phyloP scores from a whole-genome alignment of 1,139 yeast species.

The Hansenula sp. region DNA sequence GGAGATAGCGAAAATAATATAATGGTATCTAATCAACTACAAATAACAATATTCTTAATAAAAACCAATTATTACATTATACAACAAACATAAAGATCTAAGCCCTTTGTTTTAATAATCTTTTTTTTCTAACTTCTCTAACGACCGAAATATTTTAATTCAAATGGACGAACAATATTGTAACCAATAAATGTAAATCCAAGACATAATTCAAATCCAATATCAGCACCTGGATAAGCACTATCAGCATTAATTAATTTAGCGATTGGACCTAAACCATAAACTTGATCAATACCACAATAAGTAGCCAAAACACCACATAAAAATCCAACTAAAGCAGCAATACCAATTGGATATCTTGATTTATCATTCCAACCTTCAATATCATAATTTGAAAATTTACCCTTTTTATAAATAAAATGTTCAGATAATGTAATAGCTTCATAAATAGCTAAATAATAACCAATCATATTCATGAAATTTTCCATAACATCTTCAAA shows the following conservation, averaged over 20 bases:
- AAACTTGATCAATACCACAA: conserved; percentile 79
- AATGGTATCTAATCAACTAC: too few species aligned
- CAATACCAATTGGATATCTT: conserved; percentile 66
- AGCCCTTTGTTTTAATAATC: too few species aligned
- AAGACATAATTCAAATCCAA: conserved; percentile 79
- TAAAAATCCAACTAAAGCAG: conserved; percentile 74
- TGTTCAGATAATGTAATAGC: conserved; percentile 74
- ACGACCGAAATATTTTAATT: conserved; percentile 58
- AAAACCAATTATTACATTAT: not conserved
- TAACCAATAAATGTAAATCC: conserved; percentile 65
- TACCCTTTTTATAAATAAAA: conserved; percentile 65
- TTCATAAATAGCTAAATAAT: conserved; percentile 84
- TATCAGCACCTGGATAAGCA: conserved; percentile 63
- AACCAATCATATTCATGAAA: conserved; percentile 87
- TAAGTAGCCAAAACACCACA: conserved; percentile 86
- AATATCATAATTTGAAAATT: conserved; percentile 57
- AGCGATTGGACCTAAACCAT: conserved; percentile 75
- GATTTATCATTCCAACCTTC: conserved; percentile 52
- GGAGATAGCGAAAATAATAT: too few species aligned
- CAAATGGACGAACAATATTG: conserved; percentile 62
- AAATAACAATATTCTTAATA: too few species aligned
- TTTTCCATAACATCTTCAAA: conserved; percentile 71
- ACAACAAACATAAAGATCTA: too few species aligned
- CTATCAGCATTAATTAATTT: conserved; percentile 42
- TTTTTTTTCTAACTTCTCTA: conserved; percentile 10